phyloP scores from a whole-genome alignment of 257 asterid genomes.

The Ehretia macrophylla region DNA sequence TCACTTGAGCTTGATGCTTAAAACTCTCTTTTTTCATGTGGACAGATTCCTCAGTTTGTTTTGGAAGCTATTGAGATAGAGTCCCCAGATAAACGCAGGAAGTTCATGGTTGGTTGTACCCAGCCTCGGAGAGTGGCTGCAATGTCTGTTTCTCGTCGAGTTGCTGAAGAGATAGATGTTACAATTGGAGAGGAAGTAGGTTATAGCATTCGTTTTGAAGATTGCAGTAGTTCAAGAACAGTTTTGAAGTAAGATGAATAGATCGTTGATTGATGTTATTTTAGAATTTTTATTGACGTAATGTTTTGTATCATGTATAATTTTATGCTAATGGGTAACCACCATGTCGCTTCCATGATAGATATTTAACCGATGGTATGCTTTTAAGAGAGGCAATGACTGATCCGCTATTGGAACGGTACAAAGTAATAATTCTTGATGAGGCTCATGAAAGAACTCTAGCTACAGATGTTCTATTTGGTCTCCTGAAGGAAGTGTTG shows the following conservation, averaged over 20 bases:
- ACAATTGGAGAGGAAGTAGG: conserved; percentile 16
- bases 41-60: conserved; percentile 93
- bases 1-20: no score
- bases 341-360: not conserved
- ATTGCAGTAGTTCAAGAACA: conserved; percentile 61
- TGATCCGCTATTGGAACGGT: conserved; percentile 7
- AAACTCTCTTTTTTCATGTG: not conserved
- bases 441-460: conserved; percentile 23
- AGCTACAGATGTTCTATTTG: conserved; percentile 20
- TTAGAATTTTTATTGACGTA: not conserved
- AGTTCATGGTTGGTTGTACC: conserved; percentile 88
- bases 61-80: conserved; percentile 71
- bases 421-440: conserved; percentile 12
- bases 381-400: conserved; percentile 3
- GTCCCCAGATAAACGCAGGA: conserved; percentile 64
- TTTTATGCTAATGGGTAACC: not conserved
- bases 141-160: conserved; percentile 80
- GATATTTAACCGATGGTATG: conserved; percentile 19
- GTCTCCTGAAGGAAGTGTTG: conserved; percentile 18
- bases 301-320: not conserved
- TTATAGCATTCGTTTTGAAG: conserved; percentile 12
- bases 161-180: conserved; percentile 11
- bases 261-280: not conserved
- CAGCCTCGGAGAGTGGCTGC: conserved; percentile 98
- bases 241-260: conserved; percentile 56